Evolutionary conservation across 106 monocot species (phyloP), one percentile per base, ranked within the genome.

Genomic region (Vanilla planifolia): DNA sequence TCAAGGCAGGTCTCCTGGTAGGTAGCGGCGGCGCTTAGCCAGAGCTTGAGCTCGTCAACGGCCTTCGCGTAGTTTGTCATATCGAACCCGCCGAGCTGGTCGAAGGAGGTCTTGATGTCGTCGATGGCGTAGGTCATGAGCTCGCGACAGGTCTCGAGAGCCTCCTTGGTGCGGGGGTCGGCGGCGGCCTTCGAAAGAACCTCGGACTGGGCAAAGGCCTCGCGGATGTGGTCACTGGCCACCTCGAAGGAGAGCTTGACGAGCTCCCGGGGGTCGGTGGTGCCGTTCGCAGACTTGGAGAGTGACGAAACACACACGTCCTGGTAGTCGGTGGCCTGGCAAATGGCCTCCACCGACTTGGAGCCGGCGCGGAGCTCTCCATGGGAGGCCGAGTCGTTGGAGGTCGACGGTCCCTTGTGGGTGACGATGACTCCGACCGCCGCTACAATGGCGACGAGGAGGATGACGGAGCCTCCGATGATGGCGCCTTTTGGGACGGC

Each of bases 1-100:
- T 81, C 77, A 10, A 81, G 53, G 68, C 81, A 81, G 19, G 75
- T 81, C 23, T 81, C 76, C 59, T 81, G 76, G 69, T 81, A 77
- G 24, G 81, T 81, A 9, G 73, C 55, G 50, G 69, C 72, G 22
- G 81, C 67, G 44, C 62, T 55, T 35, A 77, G 72, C 72, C 71
- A 68, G 8, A 63, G 50, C 62, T 48, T 67, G 57, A 81, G 66
- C 68, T 81, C 76, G 35, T 62, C 63, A 20, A 58, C 33, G n/a
- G 63, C 73, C 40, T 68, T 37, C n/a, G 48, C 61, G 32, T 61
- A 47, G 40, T 73, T 39, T 41, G 57, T 26, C 67, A 59, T 51
- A 33, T 73, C 29, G 43, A 78, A 68, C 20, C 68, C 63, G 50
- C 58, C 62, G 26, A 72, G 59, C 67, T 48, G 21, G 1, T 73